Conservation (phyloP, 345 rosid species). For the Populus pruinosa region DNA sequence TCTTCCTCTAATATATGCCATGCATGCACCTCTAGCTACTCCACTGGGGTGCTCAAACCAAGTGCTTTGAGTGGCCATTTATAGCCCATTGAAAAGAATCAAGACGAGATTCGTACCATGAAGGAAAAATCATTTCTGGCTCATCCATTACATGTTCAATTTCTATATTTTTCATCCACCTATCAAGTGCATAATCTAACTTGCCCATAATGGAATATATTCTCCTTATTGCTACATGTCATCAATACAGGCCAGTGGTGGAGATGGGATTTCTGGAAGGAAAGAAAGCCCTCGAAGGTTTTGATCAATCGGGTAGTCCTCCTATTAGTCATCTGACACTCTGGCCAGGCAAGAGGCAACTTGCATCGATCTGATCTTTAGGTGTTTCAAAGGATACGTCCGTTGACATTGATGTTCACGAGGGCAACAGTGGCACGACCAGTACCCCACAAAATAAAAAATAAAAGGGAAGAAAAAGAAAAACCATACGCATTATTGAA, state of each 20-base stretch:
- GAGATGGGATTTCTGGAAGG: background rate
- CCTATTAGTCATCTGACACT: background rate
- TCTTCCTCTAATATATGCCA: conserved; percentile 8
- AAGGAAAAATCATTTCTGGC: background rate
- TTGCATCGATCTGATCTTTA: background rate
- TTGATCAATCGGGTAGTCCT: background rate
- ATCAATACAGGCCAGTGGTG: background rate
- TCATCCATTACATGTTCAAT: background rate
- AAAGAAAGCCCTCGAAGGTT: conserved; percentile 2
- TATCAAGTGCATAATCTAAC: background rate
- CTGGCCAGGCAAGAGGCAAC: background rate
- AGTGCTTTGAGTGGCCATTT: too few relatives aligned
- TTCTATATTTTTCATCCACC: too few relatives aligned
- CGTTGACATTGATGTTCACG: too few relatives aligned
- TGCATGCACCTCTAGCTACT: background rate
- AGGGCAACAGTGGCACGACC: too few relatives aligned
- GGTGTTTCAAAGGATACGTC: background rate
- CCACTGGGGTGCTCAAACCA: background rate
- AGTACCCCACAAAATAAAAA: too few relatives aligned
- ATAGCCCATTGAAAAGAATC: too few relatives aligned
- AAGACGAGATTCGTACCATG: background rate
- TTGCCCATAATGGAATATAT: conserved; percentile 15
- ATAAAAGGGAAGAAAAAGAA: too few relatives aligned
- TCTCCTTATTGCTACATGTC: background rate
- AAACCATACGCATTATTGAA: too few relatives aligned